phyloP scores from a whole-genome alignment of 208 protist species.

The Leishmania arabica region DNA sequence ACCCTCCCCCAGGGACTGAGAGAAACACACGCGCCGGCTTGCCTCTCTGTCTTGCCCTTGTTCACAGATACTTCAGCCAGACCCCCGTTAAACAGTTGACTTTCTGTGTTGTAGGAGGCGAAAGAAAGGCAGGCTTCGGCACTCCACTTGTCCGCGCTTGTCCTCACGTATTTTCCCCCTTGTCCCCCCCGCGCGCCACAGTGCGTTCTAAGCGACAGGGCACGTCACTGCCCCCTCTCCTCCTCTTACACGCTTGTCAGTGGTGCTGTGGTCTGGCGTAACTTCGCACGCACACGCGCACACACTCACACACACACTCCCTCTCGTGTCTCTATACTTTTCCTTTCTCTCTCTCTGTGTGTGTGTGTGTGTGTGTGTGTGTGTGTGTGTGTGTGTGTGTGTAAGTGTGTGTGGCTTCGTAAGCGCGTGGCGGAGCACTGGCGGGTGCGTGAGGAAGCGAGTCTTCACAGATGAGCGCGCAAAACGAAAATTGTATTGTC shows the following conservation, averaged over 20 bases:
- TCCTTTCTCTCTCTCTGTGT: neutral
- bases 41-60: neutral
- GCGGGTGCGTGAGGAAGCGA: neutral
- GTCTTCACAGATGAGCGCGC: neutral
- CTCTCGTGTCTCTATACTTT: neutral
- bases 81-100: neutral
- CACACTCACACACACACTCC: neutral
- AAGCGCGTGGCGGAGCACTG: neutral
- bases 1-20: neutral
- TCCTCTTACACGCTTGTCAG: neutral
- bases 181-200: neutral
- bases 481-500: neutral
- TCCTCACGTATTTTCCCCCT: neutral
- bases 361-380: neutral
- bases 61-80: neutral
- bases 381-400: neutral
- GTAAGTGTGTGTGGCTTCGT: neutral
- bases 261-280: neutral
- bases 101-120: neutral
- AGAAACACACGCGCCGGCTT: neutral
- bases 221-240: neutral
- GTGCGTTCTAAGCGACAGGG: neutral
- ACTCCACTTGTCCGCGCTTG: neutral
- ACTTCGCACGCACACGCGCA: neutral
- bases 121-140: neutral